Conservation (phyloP, 106 monocot genomes). For the Vanilla planifolia region DNA sequence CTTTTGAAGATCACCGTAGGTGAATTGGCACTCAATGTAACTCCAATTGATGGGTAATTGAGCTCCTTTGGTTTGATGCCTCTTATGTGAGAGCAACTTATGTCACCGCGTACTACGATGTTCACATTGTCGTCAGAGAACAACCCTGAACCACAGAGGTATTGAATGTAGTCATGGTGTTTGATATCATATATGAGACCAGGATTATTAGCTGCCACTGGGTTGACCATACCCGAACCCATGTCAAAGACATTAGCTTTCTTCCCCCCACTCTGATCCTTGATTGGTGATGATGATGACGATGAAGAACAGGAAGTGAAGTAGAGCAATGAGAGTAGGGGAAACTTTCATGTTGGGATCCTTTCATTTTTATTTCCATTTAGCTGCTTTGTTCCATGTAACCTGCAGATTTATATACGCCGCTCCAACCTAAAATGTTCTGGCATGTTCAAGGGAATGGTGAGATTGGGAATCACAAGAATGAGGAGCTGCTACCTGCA, state of each 20-base stretch:
- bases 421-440: slow-evolving; percentile 52
- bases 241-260: not conserved
- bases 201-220: slow-evolving; percentile 1
- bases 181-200: slow-evolving; percentile 7
- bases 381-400: too few relatives aligned
- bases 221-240: slow-evolving; percentile 1
- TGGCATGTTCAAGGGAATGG: slow-evolving; percentile 69
- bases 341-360: too few relatives aligned
- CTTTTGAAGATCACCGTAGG: not conserved
- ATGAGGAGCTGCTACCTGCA: slow-evolving; percentile 35
- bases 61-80: not conserved
- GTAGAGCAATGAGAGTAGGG: too few relatives aligned
- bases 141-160: slow-evolving; percentile 1
- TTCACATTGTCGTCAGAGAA: not conserved
- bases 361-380: too few relatives aligned
- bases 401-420: slow-evolving; percentile 50
- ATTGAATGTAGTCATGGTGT: not conserved
- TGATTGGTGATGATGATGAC: too few relatives aligned
- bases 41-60: not conserved
- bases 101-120: not conserved
- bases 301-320: too few relatives aligned
- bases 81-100: too few relatives aligned
- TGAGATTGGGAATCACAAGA: slow-evolving; percentile 33
- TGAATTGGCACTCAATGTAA: not conserved
- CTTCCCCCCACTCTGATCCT: not conserved